Conservation (phyloP, 1,139 yeast species). For the Debaryomycetaceae sp. region DNA sequence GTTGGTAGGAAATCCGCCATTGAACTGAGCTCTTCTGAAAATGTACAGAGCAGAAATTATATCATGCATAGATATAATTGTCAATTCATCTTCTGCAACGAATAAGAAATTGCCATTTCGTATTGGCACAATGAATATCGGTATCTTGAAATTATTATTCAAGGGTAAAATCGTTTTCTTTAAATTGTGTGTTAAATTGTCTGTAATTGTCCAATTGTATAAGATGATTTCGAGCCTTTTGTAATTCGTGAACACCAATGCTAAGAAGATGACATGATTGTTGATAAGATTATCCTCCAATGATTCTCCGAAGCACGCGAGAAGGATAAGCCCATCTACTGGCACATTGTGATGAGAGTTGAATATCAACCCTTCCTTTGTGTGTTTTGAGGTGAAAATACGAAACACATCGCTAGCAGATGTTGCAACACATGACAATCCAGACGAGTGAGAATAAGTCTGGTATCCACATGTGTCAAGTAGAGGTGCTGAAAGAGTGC, state of each 20-base stretch:
- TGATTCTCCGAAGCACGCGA: slow-evolving; percentile 43
- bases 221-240: slow-evolving; percentile 36
- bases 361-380: slow-evolving; percentile 35
- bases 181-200: slow-evolving; percentile 19
- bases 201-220: slow-evolving; percentile 40
- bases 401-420: slow-evolving; percentile 37
- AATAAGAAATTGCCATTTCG: slow-evolving; percentile 32
- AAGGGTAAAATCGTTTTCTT: slow-evolving; percentile 29
- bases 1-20: slow-evolving; percentile 37
- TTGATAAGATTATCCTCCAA: slow-evolving; percentile 19
- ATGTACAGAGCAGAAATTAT: slow-evolving; percentile 46
- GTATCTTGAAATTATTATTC: slow-evolving; percentile 34
- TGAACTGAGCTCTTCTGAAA: slow-evolving; percentile 18
- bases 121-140: slow-evolving; percentile 39
- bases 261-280: slow-evolving; percentile 33
- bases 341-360: slow-evolving; percentile 38
- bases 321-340: slow-evolving; percentile 39
- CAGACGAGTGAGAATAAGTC: slow-evolving; percentile 33
- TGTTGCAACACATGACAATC: slow-evolving; percentile 37
- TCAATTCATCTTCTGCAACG: slow-evolving; percentile 24
- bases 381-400: slow-evolving; percentile 32
- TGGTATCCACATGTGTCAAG: slow-evolving; percentile 33
- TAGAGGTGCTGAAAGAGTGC: slow-evolving; percentile 16
- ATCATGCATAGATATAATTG: slow-evolving; percentile 37
- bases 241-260: slow-evolving; percentile 32